These are phyloP conservation scores for Triangularia verruculosa DNA, from an alignment of 2,329 filamentous ascomycete genomes.

Conservation along the genomic window DNA sequence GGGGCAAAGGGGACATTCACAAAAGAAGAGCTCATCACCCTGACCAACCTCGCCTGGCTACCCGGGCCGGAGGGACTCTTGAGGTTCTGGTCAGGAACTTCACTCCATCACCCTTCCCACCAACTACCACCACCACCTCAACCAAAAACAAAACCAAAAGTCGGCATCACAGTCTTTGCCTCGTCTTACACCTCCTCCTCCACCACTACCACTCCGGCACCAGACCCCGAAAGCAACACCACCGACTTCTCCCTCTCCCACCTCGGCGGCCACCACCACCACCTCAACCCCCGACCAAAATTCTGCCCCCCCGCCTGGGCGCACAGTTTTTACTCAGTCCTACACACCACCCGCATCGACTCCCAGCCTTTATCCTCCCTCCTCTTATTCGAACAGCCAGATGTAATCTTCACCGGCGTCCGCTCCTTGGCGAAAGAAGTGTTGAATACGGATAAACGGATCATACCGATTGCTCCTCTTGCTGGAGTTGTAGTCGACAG, in stretches of 20 bases:
- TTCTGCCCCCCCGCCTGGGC: conserved; percentile 52
- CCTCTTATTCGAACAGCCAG: conserved; percentile 48
- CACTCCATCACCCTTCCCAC: conserved; percentile 22
- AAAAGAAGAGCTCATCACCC: conserved; percentile 54
- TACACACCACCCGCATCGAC: conserved; percentile 39
- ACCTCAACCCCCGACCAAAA: conserved; percentile 1
- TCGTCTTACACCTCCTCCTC: not conserved
- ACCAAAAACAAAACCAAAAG: conserved; percentile 35
- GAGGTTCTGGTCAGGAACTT: conserved; percentile 49
- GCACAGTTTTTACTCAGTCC: conserved; percentile 41
- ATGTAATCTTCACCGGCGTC: conserved; percentile 43
- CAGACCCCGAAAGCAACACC: conserved; percentile 5
- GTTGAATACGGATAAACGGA: conserved; percentile 37
- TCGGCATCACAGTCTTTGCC: conserved; percentile 47
- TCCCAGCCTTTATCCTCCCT: conserved; percentile 25
- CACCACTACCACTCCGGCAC: not conserved
- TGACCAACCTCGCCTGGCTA: conserved; percentile 63
- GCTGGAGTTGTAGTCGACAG: not conserved
- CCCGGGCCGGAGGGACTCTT: conserved; percentile 62
- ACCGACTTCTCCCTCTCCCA: not conserved
- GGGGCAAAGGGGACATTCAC: conserved; percentile 34
- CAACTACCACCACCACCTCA: conserved; percentile 26
- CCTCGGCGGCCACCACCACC: not conserved
- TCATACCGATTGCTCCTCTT: conserved; percentile 33
- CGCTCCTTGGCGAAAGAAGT: conserved; percentile 27